Conservation (phyloP, 73 alveolate genomes). For the Blepharisma stoltei region DNA sequence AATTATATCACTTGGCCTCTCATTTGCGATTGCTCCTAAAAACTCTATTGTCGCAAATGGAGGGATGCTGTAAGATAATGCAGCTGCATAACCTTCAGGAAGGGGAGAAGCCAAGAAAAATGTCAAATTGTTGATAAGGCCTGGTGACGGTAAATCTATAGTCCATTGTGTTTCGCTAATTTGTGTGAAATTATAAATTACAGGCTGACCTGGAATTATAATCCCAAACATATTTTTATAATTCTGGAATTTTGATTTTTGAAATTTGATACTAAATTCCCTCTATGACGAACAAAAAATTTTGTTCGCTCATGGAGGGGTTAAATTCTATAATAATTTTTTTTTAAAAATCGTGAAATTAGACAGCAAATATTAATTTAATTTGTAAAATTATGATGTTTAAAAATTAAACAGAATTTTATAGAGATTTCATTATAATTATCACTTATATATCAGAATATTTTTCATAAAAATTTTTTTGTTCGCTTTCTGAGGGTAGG, state of each 20-base stretch:
- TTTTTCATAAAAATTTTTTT: too few relatives aligned
- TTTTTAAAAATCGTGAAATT: too few relatives aligned
- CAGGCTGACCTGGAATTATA: conserved; percentile 56
- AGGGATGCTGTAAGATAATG: conserved; percentile 74
- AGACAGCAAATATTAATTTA: too few relatives aligned
- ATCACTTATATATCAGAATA: too few relatives aligned
- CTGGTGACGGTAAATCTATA: conserved; percentile 58
- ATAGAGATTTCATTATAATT: too few relatives aligned
- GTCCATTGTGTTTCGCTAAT: conserved; percentile 39
- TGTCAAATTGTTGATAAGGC: conserved; percentile 59
- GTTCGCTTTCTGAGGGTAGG: too few relatives aligned
- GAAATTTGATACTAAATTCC: background rate
- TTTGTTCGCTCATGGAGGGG: too few relatives aligned
- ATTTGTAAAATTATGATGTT: too few relatives aligned
- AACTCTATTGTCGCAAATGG: conserved; percentile 87
- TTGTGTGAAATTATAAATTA: conserved; percentile 39
- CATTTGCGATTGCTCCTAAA: conserved; percentile 93
- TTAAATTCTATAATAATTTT: too few relatives aligned
- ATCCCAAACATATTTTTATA: conserved; percentile 48
- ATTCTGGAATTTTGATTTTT: conserved; percentile 26
- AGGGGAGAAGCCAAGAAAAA: conserved; percentile 66
- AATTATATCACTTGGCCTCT: conserved; percentile 92
- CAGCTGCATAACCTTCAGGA: conserved; percentile 75
- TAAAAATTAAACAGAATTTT: too few relatives aligned
- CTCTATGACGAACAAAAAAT: too few relatives aligned